phyloP scores from a whole-genome alignment of 2,329 filamentous ascomycete species.

The Lasiodiplodia sp. region DNA sequence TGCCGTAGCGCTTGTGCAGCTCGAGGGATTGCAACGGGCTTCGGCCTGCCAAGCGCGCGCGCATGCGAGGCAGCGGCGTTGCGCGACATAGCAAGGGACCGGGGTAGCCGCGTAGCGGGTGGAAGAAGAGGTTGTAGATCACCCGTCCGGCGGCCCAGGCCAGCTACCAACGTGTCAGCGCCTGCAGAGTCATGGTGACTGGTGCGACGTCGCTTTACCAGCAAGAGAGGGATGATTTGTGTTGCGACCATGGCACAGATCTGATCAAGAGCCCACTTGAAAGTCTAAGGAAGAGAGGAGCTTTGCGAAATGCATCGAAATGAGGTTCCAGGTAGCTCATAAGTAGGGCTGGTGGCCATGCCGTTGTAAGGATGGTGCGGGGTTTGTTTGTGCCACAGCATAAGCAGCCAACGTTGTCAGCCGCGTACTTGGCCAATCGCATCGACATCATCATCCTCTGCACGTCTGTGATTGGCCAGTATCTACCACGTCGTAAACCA shows the following conservation, averaged over 20 bases:
- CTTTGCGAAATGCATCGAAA: no score
- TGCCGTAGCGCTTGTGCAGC: constrained; percentile 51
- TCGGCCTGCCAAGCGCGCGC: constrained; percentile 39
- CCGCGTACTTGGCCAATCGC: not conserved
- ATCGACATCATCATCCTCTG: not conserved
- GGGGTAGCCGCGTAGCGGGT: constrained; percentile 28
- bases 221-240: not conserved
- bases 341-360: not conserved
- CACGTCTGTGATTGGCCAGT: not conserved
- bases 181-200: not conserved
- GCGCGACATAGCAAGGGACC: constrained; percentile 42
- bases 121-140: constrained; percentile 26
- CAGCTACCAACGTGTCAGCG: not conserved
- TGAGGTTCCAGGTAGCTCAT: not conserved
- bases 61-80: constrained; percentile 43
- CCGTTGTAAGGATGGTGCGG: constrained; percentile 9
- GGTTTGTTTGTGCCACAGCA: not conserved
- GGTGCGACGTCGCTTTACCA: not conserved
- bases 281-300: not conserved
- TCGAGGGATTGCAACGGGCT: constrained; percentile 38
- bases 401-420: not conserved
- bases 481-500: not conserved
- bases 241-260: not conserved
- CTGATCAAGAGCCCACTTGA: not conserved
- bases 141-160: not conserved